Conservation (phyloP, 2,329 filamentous ascomycete genomes). For the Fusarium chuoi region DNA sequence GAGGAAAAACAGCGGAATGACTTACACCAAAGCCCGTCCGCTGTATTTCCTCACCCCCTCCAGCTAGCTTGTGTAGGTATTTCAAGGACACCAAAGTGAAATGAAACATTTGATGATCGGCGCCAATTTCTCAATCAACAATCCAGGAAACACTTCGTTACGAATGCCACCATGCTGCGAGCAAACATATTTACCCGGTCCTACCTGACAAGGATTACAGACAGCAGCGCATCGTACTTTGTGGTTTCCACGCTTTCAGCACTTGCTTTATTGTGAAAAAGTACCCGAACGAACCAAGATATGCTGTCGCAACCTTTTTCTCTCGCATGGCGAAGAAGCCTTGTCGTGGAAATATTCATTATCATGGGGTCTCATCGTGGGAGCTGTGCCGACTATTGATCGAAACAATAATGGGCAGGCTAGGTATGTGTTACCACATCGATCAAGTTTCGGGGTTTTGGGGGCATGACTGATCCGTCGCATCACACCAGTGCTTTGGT, state of each 20-base stretch:
- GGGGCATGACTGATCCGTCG: not conserved
- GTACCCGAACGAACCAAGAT: not conserved
- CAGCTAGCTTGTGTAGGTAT: not conserved
- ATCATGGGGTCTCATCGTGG: not conserved
- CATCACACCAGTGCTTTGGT: not conserved
- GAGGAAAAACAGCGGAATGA: too few species aligned
- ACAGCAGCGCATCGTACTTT: not conserved
- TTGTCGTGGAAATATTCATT: not conserved
- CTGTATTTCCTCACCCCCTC: too few species aligned
- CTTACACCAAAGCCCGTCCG: too few species aligned
- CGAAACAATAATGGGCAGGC: not conserved
- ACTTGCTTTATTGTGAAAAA: not conserved
- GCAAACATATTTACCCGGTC: not conserved
- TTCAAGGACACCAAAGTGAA: not conserved
- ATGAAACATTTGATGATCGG: constrained; percentile 14
- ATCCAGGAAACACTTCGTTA: not conserved
- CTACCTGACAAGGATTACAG: not conserved
- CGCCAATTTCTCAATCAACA: not conserved
- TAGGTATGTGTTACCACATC: not conserved
- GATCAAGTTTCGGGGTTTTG: not conserved
- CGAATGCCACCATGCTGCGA: not conserved
- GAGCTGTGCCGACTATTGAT: not conserved
- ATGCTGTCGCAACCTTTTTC: not conserved
- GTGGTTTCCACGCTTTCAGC: not conserved
- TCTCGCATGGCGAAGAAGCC: not conserved